Evolutionary conservation across 345 rosid species (phyloP), one percentile per base, ranked within the genome.

Genomic region (Corchorus olitorius): DNA sequence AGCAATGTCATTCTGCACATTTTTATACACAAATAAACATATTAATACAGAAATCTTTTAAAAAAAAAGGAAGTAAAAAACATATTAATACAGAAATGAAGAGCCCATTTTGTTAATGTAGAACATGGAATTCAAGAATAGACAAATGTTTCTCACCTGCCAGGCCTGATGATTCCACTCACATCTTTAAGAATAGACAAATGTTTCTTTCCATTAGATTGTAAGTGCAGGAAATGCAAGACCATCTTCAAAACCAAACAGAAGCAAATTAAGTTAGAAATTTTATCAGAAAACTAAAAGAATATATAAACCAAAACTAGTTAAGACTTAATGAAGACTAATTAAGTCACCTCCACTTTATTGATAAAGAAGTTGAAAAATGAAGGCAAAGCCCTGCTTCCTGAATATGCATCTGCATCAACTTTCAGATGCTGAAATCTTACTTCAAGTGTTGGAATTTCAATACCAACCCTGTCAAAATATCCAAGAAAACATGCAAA

Each of bases 161-260:
- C 75, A 19, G 95, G 95, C 76, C 85, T 92, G 82, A 94, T 84
- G 73, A 94, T 81, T 81, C 96, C 94, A 60, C 83, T 88, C 2
- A 88, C 86, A 78, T 93, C 83, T 41, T 78, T 77, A 14, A 91
- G 91, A 75, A 93, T 85, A 19, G 79, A 64, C 33, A 87, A 8
- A 16, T 64, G 82, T 66, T 56, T 79, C 78, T 87, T 93, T 49
- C 77, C 67, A 83, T 66, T 79, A n/a, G 77, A 75, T 65, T 75
- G 69, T 60, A 89, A 12, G 54, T 86, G 76, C 5, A 84, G 22
- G 60, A 14, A 66, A 61, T 62, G 72, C 77, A 77, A 77, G 43
- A 82, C 17, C 48, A 67, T 74, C 88, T 87, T 74, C 64, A 43
- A 8, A 0, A 7, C 45, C 43, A 39, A 39, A 39, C 4, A 39